phyloP scores from a whole-genome alignment of 257 asterid species.

The Haberlea rhodopensis region DNA sequence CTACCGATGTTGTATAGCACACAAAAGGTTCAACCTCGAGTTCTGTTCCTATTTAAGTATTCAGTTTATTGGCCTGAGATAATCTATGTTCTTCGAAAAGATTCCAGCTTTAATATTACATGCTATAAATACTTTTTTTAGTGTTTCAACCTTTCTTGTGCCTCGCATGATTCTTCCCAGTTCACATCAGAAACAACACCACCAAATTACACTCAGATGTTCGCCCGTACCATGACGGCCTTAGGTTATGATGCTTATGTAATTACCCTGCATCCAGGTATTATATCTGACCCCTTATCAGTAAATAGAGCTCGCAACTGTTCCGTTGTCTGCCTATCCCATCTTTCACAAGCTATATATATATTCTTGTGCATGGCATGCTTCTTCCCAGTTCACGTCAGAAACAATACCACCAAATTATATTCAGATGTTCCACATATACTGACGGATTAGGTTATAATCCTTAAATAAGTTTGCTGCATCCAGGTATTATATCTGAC shows the following conservation, averaged over 20 bases:
- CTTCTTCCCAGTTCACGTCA: no score
- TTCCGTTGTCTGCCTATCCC: slow-evolving; percentile 84
- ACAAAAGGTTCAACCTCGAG: slow-evolving; percentile 20
- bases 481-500: slow-evolving; percentile 52
- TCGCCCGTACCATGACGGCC: not conserved
- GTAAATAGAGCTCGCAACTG: slow-evolving; percentile 42
- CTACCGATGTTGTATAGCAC: slow-evolving; percentile 14
- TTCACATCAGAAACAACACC: not conserved
- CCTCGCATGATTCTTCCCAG: slow-evolving; percentile 1
- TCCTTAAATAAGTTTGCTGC: slow-evolving; percentile 43
- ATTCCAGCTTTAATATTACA: not conserved
- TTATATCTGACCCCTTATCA: slow-evolving; percentile 45
- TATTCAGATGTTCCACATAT: no score
- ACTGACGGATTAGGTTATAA: no score
- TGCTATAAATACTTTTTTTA: not conserved
- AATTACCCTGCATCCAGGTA: slow-evolving; percentile 47
- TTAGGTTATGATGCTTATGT: no score
- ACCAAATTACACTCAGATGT: not conserved
- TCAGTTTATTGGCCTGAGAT: not conserved
- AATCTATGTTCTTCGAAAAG: not conserved
- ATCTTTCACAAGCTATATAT: slow-evolving; percentile 66
- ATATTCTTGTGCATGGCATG: no score
- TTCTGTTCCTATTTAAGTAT: slow-evolving; percentile 6
- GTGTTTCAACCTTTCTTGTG: not conserved
- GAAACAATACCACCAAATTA: no score